Evolutionary conservation across 2,329 filamentous ascomycete genomes (phyloP).

Genomic region (Xylogone sp.): DNA sequence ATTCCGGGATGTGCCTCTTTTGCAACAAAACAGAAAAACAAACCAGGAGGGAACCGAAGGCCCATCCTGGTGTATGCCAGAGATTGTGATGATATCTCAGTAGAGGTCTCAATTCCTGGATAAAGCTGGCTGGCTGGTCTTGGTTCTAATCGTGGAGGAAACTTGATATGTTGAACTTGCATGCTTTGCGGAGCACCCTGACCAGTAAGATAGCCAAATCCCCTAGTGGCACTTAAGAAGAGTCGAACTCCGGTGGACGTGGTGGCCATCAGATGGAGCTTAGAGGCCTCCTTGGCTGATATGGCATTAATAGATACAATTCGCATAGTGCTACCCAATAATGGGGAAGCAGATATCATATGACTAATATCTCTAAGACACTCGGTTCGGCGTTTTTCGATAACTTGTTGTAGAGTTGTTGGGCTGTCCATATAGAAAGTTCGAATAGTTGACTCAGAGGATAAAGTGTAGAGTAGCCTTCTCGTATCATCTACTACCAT

Average conservation of each 20-base stretch:
- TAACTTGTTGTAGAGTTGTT: constrained; percentile 58
- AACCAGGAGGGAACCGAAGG: constrained; percentile 74
- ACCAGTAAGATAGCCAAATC: constrained; percentile 58
- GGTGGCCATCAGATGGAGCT: constrained; percentile 84
- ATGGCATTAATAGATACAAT: constrained; percentile 88
- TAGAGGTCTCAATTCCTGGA: constrained; percentile 16
- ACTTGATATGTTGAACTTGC: constrained; percentile 96
- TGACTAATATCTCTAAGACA: constrained; percentile 75
- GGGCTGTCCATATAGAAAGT: constrained; percentile 80
- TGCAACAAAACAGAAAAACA: constrained; percentile 81
- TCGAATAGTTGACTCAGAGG: constrained; percentile 80
- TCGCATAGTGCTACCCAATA: constrained; percentile 65
- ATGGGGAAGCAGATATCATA: constrained; percentile 70
- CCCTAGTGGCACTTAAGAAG: constrained; percentile 83
- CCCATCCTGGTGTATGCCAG: constrained; percentile 49
- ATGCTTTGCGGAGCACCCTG: constrained; percentile 77
- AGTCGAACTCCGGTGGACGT: constrained; percentile 88
- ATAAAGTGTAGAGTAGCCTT: constrained; percentile 87
- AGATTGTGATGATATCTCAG: constrained; percentile 39
- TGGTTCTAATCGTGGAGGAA: constrained; percentile 59
- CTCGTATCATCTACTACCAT: constrained; percentile 87
- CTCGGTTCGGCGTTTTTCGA: constrained; percentile 57
- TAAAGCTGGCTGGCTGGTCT: constrained; percentile 21
- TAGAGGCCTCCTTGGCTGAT: constrained; percentile 70
- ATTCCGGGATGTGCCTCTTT: constrained; percentile 54